Evolutionary conservation across 2,329 filamentous ascomycete genomes (phyloP).

Genomic region (Fusarium lateritium): DNA sequence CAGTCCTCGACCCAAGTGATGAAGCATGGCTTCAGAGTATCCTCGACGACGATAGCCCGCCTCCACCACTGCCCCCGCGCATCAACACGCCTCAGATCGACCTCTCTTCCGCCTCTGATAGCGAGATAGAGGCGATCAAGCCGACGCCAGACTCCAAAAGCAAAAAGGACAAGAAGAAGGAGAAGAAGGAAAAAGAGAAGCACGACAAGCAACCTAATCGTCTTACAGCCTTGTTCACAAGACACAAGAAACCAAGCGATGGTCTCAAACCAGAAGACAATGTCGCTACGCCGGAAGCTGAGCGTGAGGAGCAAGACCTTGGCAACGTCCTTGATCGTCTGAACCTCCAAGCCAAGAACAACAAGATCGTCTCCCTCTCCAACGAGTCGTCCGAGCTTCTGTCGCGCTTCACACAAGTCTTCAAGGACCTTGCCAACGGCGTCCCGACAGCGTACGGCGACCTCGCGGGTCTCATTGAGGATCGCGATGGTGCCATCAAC

Average conservation of each 20-base stretch:
- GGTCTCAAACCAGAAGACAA: slow-evolving; percentile 55
- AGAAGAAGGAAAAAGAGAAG: slow-evolving; percentile 52
- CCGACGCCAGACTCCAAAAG: slow-evolving; percentile 50
- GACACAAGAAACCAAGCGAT: slow-evolving; percentile 59
- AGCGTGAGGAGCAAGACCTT: slow-evolving; percentile 78
- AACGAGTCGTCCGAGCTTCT: slow-evolving; percentile 87
- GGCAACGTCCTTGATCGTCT: slow-evolving; percentile 85
- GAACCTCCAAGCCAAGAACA: slow-evolving; percentile 86
- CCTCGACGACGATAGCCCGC: slow-evolving; percentile 60
- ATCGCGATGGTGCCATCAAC: slow-evolving; percentile 72
- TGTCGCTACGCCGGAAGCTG: slow-evolving; percentile 60
- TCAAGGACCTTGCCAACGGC: slow-evolving; percentile 93
- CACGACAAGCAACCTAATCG: slow-evolving; percentile 55
- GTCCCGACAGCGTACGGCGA: slow-evolving; percentile 95
- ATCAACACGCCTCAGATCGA: slow-evolving; percentile 66
- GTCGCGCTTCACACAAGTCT: slow-evolving; percentile 86
- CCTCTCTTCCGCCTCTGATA: slow-evolving; percentile 45
- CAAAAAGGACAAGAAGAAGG: slow-evolving; percentile 50
- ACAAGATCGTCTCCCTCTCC: slow-evolving; percentile 87
- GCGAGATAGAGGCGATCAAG: slow-evolving; percentile 48
- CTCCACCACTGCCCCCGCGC: slow-evolving; percentile 70
- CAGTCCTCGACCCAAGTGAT: slow-evolving; percentile 70
- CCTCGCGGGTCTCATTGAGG: slow-evolving; percentile 75
- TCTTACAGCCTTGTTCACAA: slow-evolving; percentile 55
- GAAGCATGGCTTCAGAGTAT: slow-evolving; percentile 71